A percentile compares a stretch with the other conserved stretches of the same genome.
These are phyloP conservation scores for Paramarasmius palmivorus DNA, from an alignment of 1,284 basidiomycete genomes.

Conservation along the genomic window DNA sequence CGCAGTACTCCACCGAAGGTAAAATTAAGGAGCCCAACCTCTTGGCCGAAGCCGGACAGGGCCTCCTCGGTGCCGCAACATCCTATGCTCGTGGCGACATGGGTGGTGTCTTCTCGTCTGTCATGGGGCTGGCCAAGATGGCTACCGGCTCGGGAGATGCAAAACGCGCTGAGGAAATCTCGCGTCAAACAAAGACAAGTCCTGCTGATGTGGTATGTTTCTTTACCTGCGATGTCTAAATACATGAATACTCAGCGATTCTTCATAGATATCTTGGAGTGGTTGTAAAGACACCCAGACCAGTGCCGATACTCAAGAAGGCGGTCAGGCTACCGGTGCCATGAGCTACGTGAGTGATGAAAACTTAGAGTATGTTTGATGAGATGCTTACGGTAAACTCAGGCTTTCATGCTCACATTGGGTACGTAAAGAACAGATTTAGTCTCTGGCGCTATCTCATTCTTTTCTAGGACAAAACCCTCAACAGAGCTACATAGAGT, in stretches of 20 bases:
- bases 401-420: constrained; percentile 77
- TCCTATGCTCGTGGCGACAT: constrained; percentile 81
- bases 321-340: constrained; percentile 83
- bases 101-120: constrained; percentile 66
- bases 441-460: constrained; percentile 1
- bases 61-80: constrained; percentile 65
- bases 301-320: constrained; percentile 85
- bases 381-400: not conserved
- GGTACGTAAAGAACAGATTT: constrained; percentile 37
- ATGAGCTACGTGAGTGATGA: constrained; percentile 70
- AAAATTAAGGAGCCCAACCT: constrained; percentile 93
- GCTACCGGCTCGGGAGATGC: constrained; percentile 46
- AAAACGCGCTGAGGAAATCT: constrained; percentile 61
- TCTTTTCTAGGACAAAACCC: constrained; percentile 51
- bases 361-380: not conserved
- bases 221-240: not conserved
- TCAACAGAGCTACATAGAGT: constrained; percentile 79
- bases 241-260: constrained; percentile 1
- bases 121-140: constrained; percentile 49
- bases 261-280: constrained; percentile 68
- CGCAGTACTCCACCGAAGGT: constrained; percentile 87
- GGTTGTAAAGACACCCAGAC: constrained; percentile 95
- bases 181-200: constrained; percentile 74
- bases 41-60: constrained; percentile 75
- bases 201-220: constrained; percentile 65